phyloP scores from a whole-genome alignment of 371 early-diverging fungal genomes.

The Mucor saturninus region DNA sequence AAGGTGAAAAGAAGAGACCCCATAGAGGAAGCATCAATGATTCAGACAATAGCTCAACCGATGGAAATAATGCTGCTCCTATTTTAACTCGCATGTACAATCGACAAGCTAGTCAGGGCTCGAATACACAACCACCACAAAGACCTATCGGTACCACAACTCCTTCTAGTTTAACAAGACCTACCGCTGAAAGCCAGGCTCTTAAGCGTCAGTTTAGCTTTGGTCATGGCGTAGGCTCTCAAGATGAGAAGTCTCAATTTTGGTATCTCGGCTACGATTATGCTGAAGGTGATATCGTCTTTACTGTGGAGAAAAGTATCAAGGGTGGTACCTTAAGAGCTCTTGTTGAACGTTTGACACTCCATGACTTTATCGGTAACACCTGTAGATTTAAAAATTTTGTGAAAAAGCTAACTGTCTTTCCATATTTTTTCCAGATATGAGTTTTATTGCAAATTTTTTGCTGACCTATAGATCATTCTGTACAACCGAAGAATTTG shows the following conservation, averaged over 20 bases:
- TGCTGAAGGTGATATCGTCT: constrained; percentile 71
- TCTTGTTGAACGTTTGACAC: constrained; percentile 86
- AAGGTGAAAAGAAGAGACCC: constrained; percentile 20
- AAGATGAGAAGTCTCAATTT: constrained; percentile 20
- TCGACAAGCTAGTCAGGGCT: constrained; percentile 9
- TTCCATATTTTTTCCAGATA: constrained; percentile 51
- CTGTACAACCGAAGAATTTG: constrained; percentile 75
- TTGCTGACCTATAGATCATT: constrained; percentile 90
- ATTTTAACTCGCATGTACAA: constrained; percentile 16
- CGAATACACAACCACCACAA: constrained; percentile 12
- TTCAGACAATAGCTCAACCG: constrained; percentile 1
- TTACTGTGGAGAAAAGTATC: constrained; percentile 81
- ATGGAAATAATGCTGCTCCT: constrained; percentile 1
- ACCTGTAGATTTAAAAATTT: no score
- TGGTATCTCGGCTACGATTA: constrained; percentile 80
- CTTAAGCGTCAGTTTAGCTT: constrained; percentile 29
- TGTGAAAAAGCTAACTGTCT: background rate
- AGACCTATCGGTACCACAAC: constrained; percentile 21
- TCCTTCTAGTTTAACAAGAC: constrained; percentile 6
- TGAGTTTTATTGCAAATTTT: constrained; percentile 81
- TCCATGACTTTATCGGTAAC: constrained; percentile 72
- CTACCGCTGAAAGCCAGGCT: constrained; percentile 13
- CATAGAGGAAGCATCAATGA: constrained; percentile 26
- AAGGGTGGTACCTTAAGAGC: constrained; percentile 87
- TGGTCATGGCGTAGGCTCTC: constrained; percentile 17